A percentile compares a stretch with the other conserved stretches of the same genome.
Evolutionary conservation across 108 stramenopile genomes (phyloP).

Genomic region (Pelagomonas calceolata): DNA sequence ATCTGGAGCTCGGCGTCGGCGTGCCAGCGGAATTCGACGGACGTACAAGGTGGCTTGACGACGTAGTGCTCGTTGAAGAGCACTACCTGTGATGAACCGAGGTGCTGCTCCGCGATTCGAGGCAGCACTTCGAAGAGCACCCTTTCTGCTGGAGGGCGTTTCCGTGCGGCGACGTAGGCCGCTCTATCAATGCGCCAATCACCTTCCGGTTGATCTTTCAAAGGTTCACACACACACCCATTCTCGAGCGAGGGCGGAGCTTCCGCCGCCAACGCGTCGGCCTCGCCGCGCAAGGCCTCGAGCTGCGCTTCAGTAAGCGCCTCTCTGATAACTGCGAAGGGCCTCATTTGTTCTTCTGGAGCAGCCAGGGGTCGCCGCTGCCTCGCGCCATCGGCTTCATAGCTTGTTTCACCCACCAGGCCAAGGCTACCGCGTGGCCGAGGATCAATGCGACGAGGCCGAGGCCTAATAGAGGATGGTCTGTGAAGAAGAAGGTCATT

Average conservation of each 20-base stretch:
- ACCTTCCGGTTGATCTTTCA: neutral
- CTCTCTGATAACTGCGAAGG: neutral
- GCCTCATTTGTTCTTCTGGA: no score
- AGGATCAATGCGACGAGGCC: neutral
- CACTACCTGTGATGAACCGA: neutral
- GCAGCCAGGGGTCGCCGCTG: no score
- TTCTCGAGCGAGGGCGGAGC: neutral
- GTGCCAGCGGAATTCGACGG: constrained; percentile 30
- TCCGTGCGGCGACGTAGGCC: neutral
- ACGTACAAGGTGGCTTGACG: constrained; percentile 22
- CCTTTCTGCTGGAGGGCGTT: neutral
- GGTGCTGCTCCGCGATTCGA: neutral
- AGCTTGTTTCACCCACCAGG: neutral
- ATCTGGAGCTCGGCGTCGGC: constrained; percentile 23
- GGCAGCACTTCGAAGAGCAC: neutral
- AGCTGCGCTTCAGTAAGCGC: neutral
- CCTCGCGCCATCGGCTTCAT: no score
- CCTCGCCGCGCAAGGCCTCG: neutral
- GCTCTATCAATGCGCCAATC: neutral
- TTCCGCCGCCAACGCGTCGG: neutral
- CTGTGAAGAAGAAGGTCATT: no score
- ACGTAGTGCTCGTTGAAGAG: constrained; percentile 33
- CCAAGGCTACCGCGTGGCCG: neutral
- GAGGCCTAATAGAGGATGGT: no score
- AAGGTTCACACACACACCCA: neutral